Conservation (phyloP, 2,329 filamentous ascomycete genomes). For the Cryphonectria parasitica region DNA sequence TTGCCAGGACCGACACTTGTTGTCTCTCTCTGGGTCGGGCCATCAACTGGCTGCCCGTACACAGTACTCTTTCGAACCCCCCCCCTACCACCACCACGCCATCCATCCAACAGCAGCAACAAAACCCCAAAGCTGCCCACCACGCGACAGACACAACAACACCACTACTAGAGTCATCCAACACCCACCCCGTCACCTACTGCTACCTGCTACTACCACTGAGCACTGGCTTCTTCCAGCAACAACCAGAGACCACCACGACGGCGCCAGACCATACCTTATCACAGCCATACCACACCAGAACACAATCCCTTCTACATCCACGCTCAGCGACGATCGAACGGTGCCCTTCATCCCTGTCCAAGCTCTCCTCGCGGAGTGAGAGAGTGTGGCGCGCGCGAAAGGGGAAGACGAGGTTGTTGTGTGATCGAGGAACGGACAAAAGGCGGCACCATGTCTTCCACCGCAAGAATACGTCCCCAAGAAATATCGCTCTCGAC, state of each 20-base stretch:
- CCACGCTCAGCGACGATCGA: not conserved
- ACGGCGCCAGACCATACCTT: not conserved
- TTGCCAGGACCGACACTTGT: not conserved
- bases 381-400: not conserved
- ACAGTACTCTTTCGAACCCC: not conserved
- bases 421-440: not conserved
- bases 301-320: not conserved
- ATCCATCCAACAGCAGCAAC: not conserved
- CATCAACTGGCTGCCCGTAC: not conserved
- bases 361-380: not conserved
- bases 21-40: not conserved
- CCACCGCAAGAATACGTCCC: conserved; percentile 4
- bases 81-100: not conserved
- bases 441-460: conserved; percentile 1
- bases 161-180: not conserved
- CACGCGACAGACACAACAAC: not conserved
- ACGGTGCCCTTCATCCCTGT: not conserved
- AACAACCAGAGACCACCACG: not conserved
- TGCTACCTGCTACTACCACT: not conserved
- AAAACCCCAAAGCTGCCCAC: not conserved
- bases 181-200: not conserved
- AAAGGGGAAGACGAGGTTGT: not conserved
- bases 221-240: not conserved
- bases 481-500: conserved; percentile 4
- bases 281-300: not conserved